These are phyloP conservation scores for Venturiaceae sp. DNA, from an alignment of 2,329 filamentous ascomycete genomes.

Conservation along the genomic window DNA sequence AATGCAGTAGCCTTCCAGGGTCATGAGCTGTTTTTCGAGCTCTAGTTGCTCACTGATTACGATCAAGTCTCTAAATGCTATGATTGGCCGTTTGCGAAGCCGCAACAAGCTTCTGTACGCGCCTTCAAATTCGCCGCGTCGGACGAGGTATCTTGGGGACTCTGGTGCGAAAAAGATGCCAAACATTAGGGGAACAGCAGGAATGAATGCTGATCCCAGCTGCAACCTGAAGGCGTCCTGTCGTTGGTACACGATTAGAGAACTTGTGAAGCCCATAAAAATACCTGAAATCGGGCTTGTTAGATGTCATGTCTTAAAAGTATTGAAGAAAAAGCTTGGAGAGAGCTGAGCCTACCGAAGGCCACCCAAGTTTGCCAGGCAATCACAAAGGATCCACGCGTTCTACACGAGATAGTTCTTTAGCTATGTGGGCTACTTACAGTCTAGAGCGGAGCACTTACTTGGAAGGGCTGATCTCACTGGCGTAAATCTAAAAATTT, in stretches of 20 bases:
- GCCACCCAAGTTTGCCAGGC: neutral
- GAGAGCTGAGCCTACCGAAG: too few relatives aligned
- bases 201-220: neutral
- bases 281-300: too few relatives aligned
- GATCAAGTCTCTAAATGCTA: neutral
- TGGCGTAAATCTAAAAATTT: neutral
- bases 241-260: neutral
- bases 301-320: too few relatives aligned
- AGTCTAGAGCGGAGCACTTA: too few relatives aligned
- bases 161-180: slow-evolving; percentile 23
- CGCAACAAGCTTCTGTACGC: neutral
- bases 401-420: too few relatives aligned
- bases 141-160: slow-evolving; percentile 25
- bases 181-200: neutral
- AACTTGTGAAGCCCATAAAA: neutral
- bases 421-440: too few relatives aligned
- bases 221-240: neutral
- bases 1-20: neutral
- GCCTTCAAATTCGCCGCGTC: slow-evolving; percentile 15
- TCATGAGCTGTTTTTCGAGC: neutral
- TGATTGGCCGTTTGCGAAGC: neutral
- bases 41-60: neutral
- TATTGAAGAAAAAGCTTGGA: too few relatives aligned
- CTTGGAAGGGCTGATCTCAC: neutral
- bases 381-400: too few relatives aligned